Conservation (phyloP, 345 rosid species). For the Eucalyptus tenuipes region DNA sequence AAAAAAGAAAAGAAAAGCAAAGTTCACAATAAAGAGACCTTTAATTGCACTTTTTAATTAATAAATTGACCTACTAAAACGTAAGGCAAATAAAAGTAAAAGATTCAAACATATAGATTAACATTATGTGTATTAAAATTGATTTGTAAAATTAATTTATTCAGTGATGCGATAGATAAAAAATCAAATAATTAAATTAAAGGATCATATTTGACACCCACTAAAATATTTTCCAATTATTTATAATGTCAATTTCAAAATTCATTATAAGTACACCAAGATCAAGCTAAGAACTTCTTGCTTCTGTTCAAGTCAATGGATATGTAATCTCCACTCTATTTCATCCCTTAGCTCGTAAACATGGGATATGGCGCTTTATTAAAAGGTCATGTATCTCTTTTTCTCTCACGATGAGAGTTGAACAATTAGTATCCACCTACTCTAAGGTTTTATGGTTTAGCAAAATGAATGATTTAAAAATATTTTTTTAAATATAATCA, state of each 20-base stretch:
- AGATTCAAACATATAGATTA: no score
- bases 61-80: no score
- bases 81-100: no score
- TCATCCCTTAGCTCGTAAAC: neutral
- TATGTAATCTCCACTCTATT: neutral
- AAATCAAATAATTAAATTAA: neutral
- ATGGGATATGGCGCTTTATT: neutral
- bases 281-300: neutral
- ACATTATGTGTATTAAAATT: no score
- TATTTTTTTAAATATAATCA: neutral
- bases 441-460: neutral
- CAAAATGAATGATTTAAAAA: rapidly evolving
- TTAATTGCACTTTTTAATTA: no score
- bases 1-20: no score
- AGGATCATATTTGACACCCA: neutral
- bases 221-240: neutral
- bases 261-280: neutral
- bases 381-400: neutral
- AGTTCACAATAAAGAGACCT: no score
- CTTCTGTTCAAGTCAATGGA: neutral
- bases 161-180: no score
- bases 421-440: neutral
- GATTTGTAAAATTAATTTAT: no score
- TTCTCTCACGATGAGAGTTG: neutral
- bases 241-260: neutral